phyloP scores from a whole-genome alignment of 176 grass and related monocot genomes.

The Musa troglodytarum region DNA sequence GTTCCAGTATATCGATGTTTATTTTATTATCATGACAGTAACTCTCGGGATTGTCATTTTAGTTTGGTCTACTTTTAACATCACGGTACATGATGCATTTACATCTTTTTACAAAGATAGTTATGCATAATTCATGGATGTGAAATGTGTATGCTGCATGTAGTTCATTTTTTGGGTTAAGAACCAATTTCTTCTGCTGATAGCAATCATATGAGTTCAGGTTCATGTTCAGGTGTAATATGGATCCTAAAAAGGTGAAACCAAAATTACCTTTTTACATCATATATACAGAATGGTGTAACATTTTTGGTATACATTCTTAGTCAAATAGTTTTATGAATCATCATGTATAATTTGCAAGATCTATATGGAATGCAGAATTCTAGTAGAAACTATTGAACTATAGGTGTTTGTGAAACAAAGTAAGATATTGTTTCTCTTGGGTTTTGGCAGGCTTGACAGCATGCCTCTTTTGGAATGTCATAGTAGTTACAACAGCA shows the following conservation, averaged over 20 bases:
- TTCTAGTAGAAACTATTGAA: neutral
- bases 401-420: neutral
- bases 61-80: neutral
- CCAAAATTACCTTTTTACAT: neutral
- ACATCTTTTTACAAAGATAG: neutral
- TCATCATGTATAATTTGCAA: neutral
- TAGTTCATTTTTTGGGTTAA: neutral
- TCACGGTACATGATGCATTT: neutral
- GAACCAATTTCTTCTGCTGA: neutral
- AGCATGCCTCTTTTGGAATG: slow-evolving; percentile 57
- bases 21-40: neutral
- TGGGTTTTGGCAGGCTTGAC: slow-evolving; percentile 34
- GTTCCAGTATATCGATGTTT: neutral
- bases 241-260: neutral
- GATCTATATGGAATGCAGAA: neutral
- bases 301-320: neutral
- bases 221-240: neutral
- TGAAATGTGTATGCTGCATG: neutral
- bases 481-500: slow-evolving; percentile 45
- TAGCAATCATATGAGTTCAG: neutral
- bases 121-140: neutral
- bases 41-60: neutral
- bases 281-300: neutral
- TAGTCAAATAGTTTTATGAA: neutral
- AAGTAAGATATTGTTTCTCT: neutral